Evolutionary conservation across 1,284 basidiomycete species (phyloP).

Genomic region (Cerrena zonata): DNA sequence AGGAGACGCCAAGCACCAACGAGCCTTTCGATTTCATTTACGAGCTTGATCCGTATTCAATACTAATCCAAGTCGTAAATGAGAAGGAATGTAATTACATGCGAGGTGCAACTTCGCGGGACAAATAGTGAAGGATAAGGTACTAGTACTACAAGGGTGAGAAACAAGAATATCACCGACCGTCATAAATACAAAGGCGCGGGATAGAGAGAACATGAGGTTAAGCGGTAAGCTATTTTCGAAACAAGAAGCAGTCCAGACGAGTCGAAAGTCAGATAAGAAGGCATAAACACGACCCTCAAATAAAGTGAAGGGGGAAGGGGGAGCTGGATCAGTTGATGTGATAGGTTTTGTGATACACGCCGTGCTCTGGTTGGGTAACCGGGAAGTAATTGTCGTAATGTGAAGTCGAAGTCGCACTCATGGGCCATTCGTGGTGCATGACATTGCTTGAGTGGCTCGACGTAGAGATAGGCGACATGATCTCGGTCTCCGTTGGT

Average conservation of each 20-base stretch:
- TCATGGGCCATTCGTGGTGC: slow-evolving; percentile 46
- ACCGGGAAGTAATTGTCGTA: slow-evolving; percentile 70
- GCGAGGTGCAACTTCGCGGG: not conserved
- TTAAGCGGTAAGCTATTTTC: not conserved
- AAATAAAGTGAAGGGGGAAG: slow-evolving; percentile 5
- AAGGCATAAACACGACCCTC: slow-evolving; percentile 4
- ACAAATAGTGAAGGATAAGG: slow-evolving; percentile 1
- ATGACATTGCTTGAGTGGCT: slow-evolving; percentile 37
- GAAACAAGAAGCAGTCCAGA: not conserved
- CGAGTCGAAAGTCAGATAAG: slow-evolving; percentile 4
- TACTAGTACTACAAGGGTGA: slow-evolving; percentile 3
- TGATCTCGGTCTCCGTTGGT: slow-evolving; percentile 60
- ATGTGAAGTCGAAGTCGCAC: slow-evolving; percentile 36
- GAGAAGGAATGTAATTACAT: not conserved
- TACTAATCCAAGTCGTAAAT: not conserved
- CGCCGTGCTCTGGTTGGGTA: slow-evolving; percentile 26
- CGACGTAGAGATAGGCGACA: slow-evolving; percentile 64
- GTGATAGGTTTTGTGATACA: slow-evolving; percentile 29
- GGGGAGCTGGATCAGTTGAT: slow-evolving; percentile 17
- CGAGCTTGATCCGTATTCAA: not conserved
- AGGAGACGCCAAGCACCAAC: slow-evolving; percentile 41
- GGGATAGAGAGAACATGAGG: not conserved
- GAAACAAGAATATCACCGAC: not conserved
- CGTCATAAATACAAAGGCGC: not conserved
- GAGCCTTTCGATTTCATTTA: slow-evolving; percentile 49